Evolutionary conservation across 352 stramenopile genomes (phyloP).

Genomic region (Phytophthora pinifolia): DNA sequence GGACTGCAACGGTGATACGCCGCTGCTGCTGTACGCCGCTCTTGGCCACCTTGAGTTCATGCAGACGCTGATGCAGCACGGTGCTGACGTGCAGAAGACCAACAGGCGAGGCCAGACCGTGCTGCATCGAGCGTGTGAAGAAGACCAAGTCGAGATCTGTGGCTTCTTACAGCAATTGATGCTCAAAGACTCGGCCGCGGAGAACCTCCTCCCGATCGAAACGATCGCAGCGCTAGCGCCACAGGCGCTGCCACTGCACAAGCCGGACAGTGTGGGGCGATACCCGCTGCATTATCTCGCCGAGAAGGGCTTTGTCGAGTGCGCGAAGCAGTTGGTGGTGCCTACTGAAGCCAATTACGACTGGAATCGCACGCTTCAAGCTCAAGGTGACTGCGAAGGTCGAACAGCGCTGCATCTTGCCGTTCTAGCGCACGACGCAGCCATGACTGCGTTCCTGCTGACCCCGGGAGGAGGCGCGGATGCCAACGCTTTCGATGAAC

Average conservation of each 20-base stretch:
- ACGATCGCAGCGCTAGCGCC: neutral
- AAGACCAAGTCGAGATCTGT: constrained; percentile 64
- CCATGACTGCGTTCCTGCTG: constrained; percentile 38
- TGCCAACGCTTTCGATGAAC: constrained; percentile 32
- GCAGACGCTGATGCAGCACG: constrained; percentile 30
- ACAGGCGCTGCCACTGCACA: constrained; percentile 26
- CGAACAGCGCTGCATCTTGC: constrained; percentile 46
- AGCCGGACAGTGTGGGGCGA: constrained; percentile 25
- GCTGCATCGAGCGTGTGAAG: constrained; percentile 59
- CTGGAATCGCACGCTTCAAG: constrained; percentile 28
- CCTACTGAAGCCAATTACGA: constrained; percentile 10
- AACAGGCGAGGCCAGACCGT: constrained; percentile 42
- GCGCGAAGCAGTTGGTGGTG: constrained; percentile 43
- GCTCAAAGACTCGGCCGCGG: constrained; percentile 17
- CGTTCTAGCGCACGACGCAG: constrained; percentile 33
- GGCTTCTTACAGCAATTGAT: constrained; percentile 39
- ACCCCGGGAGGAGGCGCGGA: constrained; percentile 12
- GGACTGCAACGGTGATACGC: constrained; percentile 47
- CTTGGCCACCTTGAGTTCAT: constrained; percentile 51
- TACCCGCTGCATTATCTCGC: constrained; percentile 52
- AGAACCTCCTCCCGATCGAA: constrained; percentile 9
- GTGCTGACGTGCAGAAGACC: constrained; percentile 27
- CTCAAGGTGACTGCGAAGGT: constrained; percentile 27
- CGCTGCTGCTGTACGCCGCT: constrained; percentile 55
- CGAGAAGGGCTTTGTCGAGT: constrained; percentile 53